A percentile compares a stretch with the other conserved stretches of the same genome.
Evolutionary conservation across 345 rosid species (phyloP).

Genomic region (Boechera stricta): DNA sequence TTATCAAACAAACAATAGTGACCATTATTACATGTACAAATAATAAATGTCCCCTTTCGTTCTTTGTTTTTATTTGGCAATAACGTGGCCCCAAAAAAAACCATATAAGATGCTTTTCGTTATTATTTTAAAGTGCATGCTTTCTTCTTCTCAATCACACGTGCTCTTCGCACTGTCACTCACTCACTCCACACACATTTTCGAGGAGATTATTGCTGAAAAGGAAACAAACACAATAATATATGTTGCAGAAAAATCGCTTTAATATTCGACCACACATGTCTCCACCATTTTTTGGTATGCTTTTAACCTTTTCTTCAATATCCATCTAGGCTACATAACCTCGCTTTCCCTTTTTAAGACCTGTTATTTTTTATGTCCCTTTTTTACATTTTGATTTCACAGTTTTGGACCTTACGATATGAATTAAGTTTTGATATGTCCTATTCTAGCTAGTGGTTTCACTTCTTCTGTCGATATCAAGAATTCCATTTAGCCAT

Average conservation of each 20-base stretch:
- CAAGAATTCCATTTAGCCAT: neutral
- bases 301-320: neutral
- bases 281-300: constrained; percentile 10
- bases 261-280: constrained; percentile 37
- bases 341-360: neutral
- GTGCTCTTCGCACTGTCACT: constrained; percentile 25
- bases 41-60: neutral
- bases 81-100: neutral
- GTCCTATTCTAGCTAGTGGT: neutral
- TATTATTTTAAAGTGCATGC: neutral
- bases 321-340: neutral
- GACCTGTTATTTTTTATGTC: neutral
- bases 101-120: neutral
- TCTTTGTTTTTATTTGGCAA: neutral
- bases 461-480: neutral
- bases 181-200: constrained; percentile 22
- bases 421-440: neutral
- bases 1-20: neutral
- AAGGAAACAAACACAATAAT: neutral
- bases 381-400: neutral
- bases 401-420: neutral
- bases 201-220: constrained; percentile 21
- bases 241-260: neutral
- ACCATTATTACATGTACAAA: neutral
- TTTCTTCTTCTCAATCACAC: constrained; percentile 11